Percentiles rank a stretch among this genome's conserved stretches.
These are phyloP conservation scores for Fusarium paranaense DNA, from an alignment of 2,329 filamentous ascomycete species.

Conservation along the genomic window DNA sequence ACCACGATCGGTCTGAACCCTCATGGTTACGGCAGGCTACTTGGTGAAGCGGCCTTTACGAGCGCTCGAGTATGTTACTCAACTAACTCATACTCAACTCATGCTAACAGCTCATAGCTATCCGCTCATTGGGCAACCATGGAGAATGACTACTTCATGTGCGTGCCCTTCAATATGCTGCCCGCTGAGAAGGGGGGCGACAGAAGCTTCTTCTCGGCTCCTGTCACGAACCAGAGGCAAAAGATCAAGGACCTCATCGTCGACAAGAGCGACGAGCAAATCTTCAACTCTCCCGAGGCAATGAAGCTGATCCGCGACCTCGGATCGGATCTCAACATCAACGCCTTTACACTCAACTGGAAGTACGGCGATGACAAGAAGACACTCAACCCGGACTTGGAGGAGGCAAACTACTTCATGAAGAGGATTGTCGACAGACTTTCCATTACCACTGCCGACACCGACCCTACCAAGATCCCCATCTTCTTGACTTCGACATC, in stretches of 20 bases:
- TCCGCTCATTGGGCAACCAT: slow-evolving; percentile 57
- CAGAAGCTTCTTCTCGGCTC: slow-evolving; percentile 32
- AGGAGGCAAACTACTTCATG: slow-evolving; percentile 63
- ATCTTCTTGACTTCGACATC: slow-evolving; percentile 59
- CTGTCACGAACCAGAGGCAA: slow-evolving; percentile 50
- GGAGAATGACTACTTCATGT: slow-evolving; percentile 51
- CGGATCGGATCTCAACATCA: slow-evolving; percentile 61
- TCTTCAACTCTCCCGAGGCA: slow-evolving; percentile 49
- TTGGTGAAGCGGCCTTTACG: slow-evolving; percentile 58
- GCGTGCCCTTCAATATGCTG: slow-evolving; percentile 57
- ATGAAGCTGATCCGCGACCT: slow-evolving; percentile 54
- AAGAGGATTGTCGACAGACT: slow-evolving; percentile 55
- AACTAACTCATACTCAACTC: accelerated
- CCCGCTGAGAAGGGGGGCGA: slow-evolving; percentile 46
- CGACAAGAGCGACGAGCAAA: slow-evolving; percentile 49
- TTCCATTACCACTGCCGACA: slow-evolving; percentile 54
- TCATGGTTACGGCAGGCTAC: slow-evolving; percentile 55
- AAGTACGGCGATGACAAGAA: slow-evolving; percentile 48
- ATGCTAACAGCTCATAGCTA: slow-evolving; percentile 38
- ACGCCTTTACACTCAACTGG: slow-evolving; percentile 59
- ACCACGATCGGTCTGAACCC: slow-evolving; percentile 55
- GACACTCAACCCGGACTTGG: slow-evolving; percentile 55
- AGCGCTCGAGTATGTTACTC: slow-evolving; percentile 50
- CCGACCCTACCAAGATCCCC: slow-evolving; percentile 54
- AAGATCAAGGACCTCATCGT: slow-evolving; percentile 55